Conservation (phyloP, 495 filamentous ascomycete genomes). For the Pyrenopolyporus hunteri region DNA sequence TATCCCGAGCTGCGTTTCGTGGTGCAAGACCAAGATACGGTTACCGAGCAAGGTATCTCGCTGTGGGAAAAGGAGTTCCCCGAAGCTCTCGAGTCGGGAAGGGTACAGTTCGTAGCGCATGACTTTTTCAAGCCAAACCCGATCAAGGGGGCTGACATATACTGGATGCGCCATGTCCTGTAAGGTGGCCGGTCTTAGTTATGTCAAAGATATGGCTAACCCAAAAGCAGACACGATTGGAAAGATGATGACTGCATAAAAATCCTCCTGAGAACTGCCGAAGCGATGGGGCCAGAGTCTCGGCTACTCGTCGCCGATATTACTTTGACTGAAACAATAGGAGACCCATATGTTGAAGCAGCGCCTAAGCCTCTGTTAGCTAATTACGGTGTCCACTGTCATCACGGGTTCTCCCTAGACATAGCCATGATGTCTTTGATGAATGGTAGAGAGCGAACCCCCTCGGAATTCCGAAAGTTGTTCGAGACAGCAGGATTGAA, state of each 20-base stretch:
- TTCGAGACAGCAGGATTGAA: slow-evolving; percentile 28
- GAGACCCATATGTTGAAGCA: slow-evolving; percentile 37
- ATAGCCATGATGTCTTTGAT: slow-evolving; percentile 49
- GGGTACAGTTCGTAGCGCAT: slow-evolving; percentile 45
- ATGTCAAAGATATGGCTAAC: slow-evolving; percentile 13
- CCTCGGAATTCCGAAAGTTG: slow-evolving; percentile 39
- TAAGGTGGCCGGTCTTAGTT: not conserved
- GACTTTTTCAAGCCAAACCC: slow-evolving; percentile 53
- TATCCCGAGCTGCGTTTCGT: slow-evolving; percentile 47
- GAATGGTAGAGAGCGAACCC: slow-evolving; percentile 51
- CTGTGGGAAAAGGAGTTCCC: slow-evolving; percentile 42
- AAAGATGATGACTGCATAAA: slow-evolving; percentile 49
- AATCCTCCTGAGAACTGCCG: slow-evolving; percentile 43
- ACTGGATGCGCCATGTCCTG: slow-evolving; percentile 52
- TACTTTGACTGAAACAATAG: slow-evolving; percentile 48
- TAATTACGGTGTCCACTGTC: slow-evolving; percentile 44
- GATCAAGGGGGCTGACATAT: slow-evolving; percentile 48
- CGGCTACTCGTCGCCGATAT: slow-evolving; percentile 50
- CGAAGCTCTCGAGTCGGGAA: slow-evolving; percentile 37
- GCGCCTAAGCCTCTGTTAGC: slow-evolving; percentile 46
- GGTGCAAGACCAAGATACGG: slow-evolving; percentile 49
- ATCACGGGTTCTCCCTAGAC: slow-evolving; percentile 46
- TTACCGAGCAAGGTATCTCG: slow-evolving; percentile 37
- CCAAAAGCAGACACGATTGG: slow-evolving; percentile 45
- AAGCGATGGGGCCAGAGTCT: slow-evolving; percentile 43